A percentile compares a stretch with the other conserved stretches of the same genome.
Conservation (phyloP, 208 protist genomes). For the Leishmania martiniquensis region DNA sequence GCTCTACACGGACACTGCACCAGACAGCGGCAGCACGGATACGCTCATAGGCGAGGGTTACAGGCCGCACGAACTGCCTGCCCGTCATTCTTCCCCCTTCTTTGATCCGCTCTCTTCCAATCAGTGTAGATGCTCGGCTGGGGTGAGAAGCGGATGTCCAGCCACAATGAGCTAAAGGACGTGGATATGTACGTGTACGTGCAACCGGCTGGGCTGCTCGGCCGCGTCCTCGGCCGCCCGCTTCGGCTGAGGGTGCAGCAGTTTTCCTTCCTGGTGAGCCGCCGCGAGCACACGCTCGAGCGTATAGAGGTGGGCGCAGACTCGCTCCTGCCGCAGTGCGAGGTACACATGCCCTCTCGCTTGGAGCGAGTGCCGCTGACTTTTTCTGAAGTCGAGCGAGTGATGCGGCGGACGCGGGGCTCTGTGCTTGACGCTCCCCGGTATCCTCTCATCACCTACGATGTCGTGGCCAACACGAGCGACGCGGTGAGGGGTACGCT, state of each 20-base stretch:
- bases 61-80: not conserved
- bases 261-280: conserved; percentile 61
- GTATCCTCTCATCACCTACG: conserved; percentile 74
- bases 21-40: not conserved
- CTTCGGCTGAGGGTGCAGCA: conserved; percentile 68
- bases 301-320: conserved; percentile 75
- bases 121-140: conserved; percentile 23
- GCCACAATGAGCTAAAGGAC: conserved; percentile 56
- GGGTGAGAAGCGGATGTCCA: conserved; percentile 36
- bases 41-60: not conserved
- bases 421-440: conserved; percentile 62
- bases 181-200: conserved; percentile 90
- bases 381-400: conserved; percentile 64
- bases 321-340: conserved; percentile 76
- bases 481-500: conserved; percentile 55
- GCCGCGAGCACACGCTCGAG: conserved; percentile 33
- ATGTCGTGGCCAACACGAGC: conserved; percentile 45
- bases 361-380: conserved; percentile 63
- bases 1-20: not conserved
- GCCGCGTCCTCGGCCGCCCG: conserved; percentile 70
- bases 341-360: conserved; percentile 59
- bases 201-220: conserved; percentile 65
- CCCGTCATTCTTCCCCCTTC: not conserved
- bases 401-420: conserved; percentile 49
- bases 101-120: not conserved